These are phyloP conservation scores for Pachysandra terminalis DNA, from an alignment of 164 flowering plant genomes.

Conservation along the genomic window DNA sequence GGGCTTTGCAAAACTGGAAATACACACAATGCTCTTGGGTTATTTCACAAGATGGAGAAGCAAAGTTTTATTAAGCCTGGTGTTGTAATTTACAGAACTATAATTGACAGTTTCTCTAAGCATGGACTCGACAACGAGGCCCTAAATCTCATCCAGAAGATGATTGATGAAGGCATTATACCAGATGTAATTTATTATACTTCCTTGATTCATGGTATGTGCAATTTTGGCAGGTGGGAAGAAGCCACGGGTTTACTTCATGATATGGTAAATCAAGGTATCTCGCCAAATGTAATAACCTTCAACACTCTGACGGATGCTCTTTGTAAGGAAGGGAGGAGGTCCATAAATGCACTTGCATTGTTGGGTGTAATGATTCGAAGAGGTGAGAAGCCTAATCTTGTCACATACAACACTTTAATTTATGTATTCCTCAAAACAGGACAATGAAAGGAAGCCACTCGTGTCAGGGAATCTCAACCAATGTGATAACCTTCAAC, in stretches of 20 bases:
- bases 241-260: not conserved
- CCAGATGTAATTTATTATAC: not conserved
- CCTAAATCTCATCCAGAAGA: not conserved
- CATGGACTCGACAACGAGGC: not conserved
- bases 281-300: not conserved
- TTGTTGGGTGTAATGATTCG: not conserved
- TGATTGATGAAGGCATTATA: conserved; percentile 7
- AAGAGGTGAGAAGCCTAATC: not conserved
- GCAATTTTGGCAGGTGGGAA: not conserved
- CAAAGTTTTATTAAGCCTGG: not conserved
- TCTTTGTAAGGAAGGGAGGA: not conserved
- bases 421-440: not conserved
- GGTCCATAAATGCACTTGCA: too few relatives aligned
- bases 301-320: conserved; percentile 1
- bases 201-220: conserved; percentile 1
- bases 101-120: conserved; percentile 14
- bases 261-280: not conserved
- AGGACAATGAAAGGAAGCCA: not conserved
- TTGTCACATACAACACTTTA: not conserved
- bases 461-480: not conserved
- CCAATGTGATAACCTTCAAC: not conserved
- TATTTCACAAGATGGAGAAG: not conserved
- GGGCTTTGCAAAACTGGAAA: conserved; percentile 10
- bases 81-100: not conserved
- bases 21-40: not conserved